phyloP scores from a whole-genome alignment of 169 alveolate genomes.

The Cryptosporidium sp. region DNA sequence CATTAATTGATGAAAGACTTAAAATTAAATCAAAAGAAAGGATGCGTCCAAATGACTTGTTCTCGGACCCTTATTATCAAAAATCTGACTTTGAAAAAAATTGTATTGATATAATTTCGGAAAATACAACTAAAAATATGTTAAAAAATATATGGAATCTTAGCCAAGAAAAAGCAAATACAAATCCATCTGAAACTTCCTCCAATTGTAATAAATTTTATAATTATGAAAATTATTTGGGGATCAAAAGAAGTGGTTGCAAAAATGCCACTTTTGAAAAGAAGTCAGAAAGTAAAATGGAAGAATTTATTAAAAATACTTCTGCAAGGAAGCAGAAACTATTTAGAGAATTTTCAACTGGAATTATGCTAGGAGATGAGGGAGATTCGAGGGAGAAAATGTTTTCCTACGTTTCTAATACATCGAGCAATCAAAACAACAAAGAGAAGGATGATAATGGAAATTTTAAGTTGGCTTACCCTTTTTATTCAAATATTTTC shows the following conservation, averaged over 20 bases:
- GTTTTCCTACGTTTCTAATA: slow-evolving; percentile 10
- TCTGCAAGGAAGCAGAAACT: slow-evolving; percentile 51
- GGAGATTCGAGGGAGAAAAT: slow-evolving; percentile 32
- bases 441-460: slow-evolving; percentile 19
- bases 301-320: slow-evolving; percentile 3
- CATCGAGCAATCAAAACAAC: background rate
- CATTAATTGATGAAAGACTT: slow-evolving; percentile 39
- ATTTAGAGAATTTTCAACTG: slow-evolving; percentile 47
- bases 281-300: background rate
- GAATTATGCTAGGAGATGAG: slow-evolving; percentile 39
- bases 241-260: background rate
- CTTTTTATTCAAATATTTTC: slow-evolving; percentile 52
- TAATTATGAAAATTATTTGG: background rate
- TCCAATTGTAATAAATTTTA: slow-evolving; percentile 12
- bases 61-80: slow-evolving; percentile 29
- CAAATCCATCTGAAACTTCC: background rate
- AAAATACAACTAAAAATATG: background rate
- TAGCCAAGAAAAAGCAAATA: background rate
- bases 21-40: slow-evolving; percentile 43
- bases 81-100: slow-evolving; percentile 1
- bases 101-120: background rate
- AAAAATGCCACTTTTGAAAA: background rate
- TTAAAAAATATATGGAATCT: slow-evolving; percentile 9
- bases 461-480: slow-evolving; percentile 7
- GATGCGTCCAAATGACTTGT: slow-evolving; percentile 32